Evolutionary conservation across 2,329 filamentous ascomycete species (phyloP), one percentile per base, ranked within the genome.

Genomic region (Erysiphe pulchra): DNA sequence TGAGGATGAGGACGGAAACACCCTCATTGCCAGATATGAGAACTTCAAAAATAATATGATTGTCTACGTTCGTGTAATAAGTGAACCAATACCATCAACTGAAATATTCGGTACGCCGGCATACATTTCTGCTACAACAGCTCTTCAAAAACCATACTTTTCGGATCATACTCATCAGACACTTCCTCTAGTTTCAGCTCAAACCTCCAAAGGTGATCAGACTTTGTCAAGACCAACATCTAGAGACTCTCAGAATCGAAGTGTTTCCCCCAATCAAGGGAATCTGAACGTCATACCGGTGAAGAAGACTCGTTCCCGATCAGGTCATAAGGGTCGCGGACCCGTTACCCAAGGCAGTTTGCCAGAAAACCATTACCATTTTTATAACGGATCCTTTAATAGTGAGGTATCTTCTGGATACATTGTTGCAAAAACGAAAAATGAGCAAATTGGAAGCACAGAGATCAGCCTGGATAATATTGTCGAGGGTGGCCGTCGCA

Each of bases 401-500:
- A 86, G 81, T 54, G 85, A 93, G 52, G 80, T 77, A 49, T 82
- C 77, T 28, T 73, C 80, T 50, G 79, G 75, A 52, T 86, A 83
- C 46, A 70, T 80, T 52, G 79, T 79, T 48, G 77, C 80, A 56
- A 80, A 80, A 60, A 73, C 71, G 54, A 85, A 82, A 61, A 75
- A 69, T 52, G 86, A 94, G 56, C 80, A 84, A 52, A 74, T 93
- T 56, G 85, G 83, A 43, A 94, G 84, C 59, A 92, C 90, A 14
- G 90, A 98, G 55, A 98, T 98, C 58, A 95, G 87, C 60, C 75
- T 94, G 54, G 86, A 94, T 55, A 98, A 98, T 60, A 95, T 98
- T 61, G 81, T 98, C 50, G 87, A 95, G 63, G 90, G 92, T 58
- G 86, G 87, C 53, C 79, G 90, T 62, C 78, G 90, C 59, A 94